Evolutionary conservation across 164 flowering plant genomes (phyloP), one percentile per base, ranked within the genome.

Genomic region (Cinnamomum micranthum): DNA sequence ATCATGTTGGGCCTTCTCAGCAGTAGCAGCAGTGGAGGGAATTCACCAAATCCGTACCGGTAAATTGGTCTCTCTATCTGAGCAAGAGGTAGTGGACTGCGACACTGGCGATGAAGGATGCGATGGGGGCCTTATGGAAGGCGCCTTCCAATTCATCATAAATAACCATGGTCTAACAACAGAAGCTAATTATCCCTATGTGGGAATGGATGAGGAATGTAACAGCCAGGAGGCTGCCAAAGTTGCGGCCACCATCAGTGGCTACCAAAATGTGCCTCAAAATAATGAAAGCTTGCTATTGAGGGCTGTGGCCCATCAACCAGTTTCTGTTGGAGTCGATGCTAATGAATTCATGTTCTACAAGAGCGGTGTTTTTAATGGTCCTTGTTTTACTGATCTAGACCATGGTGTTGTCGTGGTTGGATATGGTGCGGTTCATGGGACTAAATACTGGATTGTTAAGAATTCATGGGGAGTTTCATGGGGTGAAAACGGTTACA

Each of bases 401-500:
- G 81, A 80, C 66, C 85, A 82, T 71, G 83, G 74, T 27, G 82
- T 80, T 9, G 69, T 76, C 3, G 79, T 67, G 6, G 75, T 80
- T 10, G 85, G 85, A 11, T 80, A 77, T 68, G 84, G 84, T 5
- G 65, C 65, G 10, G 74, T n/a, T 10, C 74, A 79, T 23, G 84
- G 84, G 28, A 73, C 73, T 3, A 77, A 77, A 64, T 82, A 77
- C 41, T 82, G 81, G 85, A 13, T 82, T 3, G 80, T 80, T 3
- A 82, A 82, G 75, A 80, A 82, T 15, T 82, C 83, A 66, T 81
- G 83, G 83, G 83, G 79, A 0, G 13, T 50, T 1, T 15, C 17
- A 7, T 81, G 83, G 83, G 83, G 83, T 15, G 83, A 78, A 28
- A 12, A 65, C 1, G 83, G 81, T 17, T 79, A 82, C 76, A 80